Percentiles rank a stretch among this genome's conserved stretches.
Conservation (phyloP, 1,139 yeast genomes). For the Hansenula sp. region DNA sequence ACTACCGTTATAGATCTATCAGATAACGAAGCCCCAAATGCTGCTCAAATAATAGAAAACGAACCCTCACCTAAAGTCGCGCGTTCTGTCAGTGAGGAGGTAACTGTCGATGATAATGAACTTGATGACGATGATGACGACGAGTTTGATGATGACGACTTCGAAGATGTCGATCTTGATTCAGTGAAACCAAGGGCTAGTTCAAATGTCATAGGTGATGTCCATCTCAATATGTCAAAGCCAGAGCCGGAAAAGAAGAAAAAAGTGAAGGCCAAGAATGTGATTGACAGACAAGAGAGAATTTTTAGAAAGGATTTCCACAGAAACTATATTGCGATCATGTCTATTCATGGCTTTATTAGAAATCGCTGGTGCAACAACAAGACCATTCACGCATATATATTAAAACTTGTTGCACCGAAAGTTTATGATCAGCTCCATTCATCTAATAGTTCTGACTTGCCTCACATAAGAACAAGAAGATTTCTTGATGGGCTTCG, state of each 20-base stretch:
- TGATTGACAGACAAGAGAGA: constrained; percentile 53
- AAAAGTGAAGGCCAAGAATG: constrained; percentile 25
- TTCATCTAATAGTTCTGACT: constrained; percentile 34
- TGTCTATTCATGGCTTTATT: constrained; percentile 60
- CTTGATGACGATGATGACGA: constrained; percentile 23
- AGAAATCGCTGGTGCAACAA: constrained; percentile 78
- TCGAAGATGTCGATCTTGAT: constrained; percentile 37
- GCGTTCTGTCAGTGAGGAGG: constrained; percentile 39
- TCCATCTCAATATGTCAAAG: constrained; percentile 18
- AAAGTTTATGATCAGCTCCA: constrained; percentile 41
- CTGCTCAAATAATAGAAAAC: constrained; percentile 3
- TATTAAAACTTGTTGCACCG: constrained; percentile 45
- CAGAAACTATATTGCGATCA: constrained; percentile 48
- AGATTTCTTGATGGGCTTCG: constrained; percentile 71
- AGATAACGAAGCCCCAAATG: constrained; percentile 2
- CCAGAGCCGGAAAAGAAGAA: constrained; percentile 13
- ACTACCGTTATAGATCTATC: constrained; percentile 5
- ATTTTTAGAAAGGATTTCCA: constrained; percentile 51
- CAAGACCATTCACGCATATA: constrained; percentile 31
- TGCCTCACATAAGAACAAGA: constrained; percentile 50
- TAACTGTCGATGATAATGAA: constrained; percentile 12
- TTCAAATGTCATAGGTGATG: constrained; percentile 15
- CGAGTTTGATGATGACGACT: constrained; percentile 32
- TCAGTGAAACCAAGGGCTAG: constrained; percentile 24
- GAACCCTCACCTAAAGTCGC: constrained; percentile 1